Percentiles rank a stretch among this genome's conserved stretches.
phyloP scores from a whole-genome alignment of 169 alveolate species.

The Plasmodium knowlesi region DNA sequence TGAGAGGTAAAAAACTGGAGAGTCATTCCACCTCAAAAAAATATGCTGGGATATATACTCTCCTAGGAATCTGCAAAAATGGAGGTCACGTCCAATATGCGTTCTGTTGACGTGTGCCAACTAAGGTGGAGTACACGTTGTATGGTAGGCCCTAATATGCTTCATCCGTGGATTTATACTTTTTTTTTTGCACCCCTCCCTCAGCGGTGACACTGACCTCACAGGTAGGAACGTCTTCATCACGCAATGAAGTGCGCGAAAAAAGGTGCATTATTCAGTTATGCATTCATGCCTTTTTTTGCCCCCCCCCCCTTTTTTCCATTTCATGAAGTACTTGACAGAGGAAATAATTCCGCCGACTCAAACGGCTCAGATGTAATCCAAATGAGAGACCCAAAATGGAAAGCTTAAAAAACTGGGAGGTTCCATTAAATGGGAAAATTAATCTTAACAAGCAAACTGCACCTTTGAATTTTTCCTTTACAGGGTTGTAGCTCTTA shows the following conservation, averaged over 20 bases:
- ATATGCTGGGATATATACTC: background rate
- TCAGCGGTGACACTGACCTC: slow-evolving; percentile 56
- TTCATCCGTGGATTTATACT: background rate
- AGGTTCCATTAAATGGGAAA: background rate
- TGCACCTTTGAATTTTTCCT: background rate
- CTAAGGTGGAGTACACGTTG: background rate
- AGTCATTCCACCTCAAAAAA: background rate
- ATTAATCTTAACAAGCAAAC: background rate
- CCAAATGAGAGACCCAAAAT: background rate
- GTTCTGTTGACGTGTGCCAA: background rate
- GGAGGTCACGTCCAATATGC: background rate
- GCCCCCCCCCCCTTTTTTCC: background rate
- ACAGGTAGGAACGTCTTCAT: slow-evolving; percentile 11
- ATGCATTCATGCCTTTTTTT: background rate
- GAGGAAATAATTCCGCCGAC: slow-evolving; percentile 69
- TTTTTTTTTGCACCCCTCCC: background rate
- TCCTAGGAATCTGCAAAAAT: background rate
- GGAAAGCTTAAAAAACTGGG: background rate
- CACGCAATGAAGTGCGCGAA: background rate
- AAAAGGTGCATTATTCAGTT: background rate
- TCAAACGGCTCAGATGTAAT: slow-evolving; percentile 72
- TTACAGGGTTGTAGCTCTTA: slow-evolving; percentile 71
- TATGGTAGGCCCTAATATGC: background rate
- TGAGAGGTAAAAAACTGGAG: slow-evolving; percentile 43
- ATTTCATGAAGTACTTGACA: slow-evolving; percentile 26